These are phyloP conservation scores for Dioscorea alata DNA, from an alignment of 106 monocot genomes.

Conservation along the genomic window DNA sequence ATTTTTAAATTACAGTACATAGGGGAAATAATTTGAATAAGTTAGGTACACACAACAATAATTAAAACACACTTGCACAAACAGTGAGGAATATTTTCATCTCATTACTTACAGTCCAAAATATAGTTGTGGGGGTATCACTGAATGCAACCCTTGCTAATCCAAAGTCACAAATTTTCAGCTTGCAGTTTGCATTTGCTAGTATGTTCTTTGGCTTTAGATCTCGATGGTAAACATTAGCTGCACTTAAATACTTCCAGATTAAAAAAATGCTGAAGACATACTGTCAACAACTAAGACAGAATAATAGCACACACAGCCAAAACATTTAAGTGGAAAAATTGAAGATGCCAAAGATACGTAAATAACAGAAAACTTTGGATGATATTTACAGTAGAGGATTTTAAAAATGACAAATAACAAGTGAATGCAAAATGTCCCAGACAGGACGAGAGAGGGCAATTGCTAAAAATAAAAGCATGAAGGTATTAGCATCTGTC, in stretches of 20 bases:
- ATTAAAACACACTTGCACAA: neutral
- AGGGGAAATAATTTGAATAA: too few relatives aligned
- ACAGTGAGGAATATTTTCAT: neutral
- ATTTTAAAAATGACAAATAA: too few relatives aligned
- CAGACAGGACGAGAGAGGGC: too few relatives aligned
- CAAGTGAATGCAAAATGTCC: too few relatives aligned
- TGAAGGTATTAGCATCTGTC: too few relatives aligned
- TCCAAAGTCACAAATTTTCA: conserved; percentile 93
- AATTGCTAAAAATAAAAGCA: too few relatives aligned
- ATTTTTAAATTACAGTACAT: too few relatives aligned
- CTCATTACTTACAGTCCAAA: conserved; percentile 43
- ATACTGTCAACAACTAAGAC: neutral
- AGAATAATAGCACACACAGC: neutral
- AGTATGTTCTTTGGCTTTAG: conserved; percentile 89
- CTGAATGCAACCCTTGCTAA: conserved; percentile 86
- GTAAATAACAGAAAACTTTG: too few relatives aligned
- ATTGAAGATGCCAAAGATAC: too few relatives aligned
- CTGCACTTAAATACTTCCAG: conserved; percentile 27
- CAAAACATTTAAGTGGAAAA: neutral
- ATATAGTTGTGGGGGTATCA: conserved; percentile 75
- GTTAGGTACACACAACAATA: neutral
- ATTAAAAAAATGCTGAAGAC: too few relatives aligned
- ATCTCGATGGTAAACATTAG: conserved; percentile 91
- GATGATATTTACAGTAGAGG: too few relatives aligned
- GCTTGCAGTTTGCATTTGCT: conserved; percentile 91